A percentile compares a stretch with the other conserved stretches of the same genome.
Evolutionary conservation across 1,139 yeast species (phyloP).

Genomic region (Kazachstania sp.): DNA sequence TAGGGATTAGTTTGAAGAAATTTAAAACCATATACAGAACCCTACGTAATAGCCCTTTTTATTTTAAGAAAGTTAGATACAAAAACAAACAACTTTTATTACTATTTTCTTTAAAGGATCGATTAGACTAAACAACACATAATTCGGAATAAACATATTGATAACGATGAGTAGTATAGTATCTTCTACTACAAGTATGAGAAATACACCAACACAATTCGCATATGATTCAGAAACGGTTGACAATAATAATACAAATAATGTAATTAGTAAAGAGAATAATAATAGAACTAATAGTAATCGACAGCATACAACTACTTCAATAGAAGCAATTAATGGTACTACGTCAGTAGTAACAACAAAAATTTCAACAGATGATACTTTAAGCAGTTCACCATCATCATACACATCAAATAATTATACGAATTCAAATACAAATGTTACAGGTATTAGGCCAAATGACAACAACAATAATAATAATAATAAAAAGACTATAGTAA

Average conservation of each 20-base stretch:
- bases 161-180: slow-evolving; percentile 1
- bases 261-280: not conserved
- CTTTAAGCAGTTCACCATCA: slow-evolving; percentile 23
- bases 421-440: not conserved
- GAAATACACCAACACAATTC: not conserved
- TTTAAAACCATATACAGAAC: too few relatives aligned
- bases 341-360: slow-evolving; percentile 9
- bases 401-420: slow-evolving; percentile 25
- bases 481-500: not conserved
- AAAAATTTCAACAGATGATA: slow-evolving; percentile 18
- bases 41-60: too few relatives aligned
- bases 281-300: not conserved
- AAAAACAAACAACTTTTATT: too few relatives aligned
- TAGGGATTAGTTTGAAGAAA: too few relatives aligned
- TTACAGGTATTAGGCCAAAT: not conserved
- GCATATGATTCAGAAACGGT: not conserved
- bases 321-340: slow-evolving; percentile 5
- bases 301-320: not conserved
- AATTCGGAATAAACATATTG: too few relatives aligned
- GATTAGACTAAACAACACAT: too few relatives aligned
- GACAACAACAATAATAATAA: not conserved
- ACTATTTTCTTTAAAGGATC: too few relatives aligned
- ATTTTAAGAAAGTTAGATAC: too few relatives aligned
- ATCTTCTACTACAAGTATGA: slow-evolving; percentile 1
- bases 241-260: not conserved